phyloP scores from a whole-genome alignment of 1,139 yeast genomes.

The Candida freyschussii region DNA sequence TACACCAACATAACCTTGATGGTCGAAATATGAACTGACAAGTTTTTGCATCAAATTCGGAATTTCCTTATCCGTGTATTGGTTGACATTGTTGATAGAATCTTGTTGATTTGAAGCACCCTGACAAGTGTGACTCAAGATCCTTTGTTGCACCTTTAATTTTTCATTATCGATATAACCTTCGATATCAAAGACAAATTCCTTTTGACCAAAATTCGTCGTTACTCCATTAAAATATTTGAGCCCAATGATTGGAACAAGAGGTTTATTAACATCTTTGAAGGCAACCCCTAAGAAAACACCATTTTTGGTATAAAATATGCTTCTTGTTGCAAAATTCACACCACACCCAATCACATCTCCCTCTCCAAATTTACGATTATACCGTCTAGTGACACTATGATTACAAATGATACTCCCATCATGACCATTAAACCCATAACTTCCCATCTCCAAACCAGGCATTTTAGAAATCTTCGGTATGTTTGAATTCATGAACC shows the following conservation, averaged over 20 bases:
- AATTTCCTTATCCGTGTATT: conserved; percentile 31
- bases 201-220: conserved; percentile 68
- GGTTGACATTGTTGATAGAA: conserved; percentile 9
- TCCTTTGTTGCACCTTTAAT: conserved; percentile 24
- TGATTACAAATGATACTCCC: conserved; percentile 46
- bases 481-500: conserved; percentile 30
- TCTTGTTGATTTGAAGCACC: conserved; percentile 3
- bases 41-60: conserved; percentile 47
- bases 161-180: conserved; percentile 52
- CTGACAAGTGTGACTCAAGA: conserved; percentile 19
- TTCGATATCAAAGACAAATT: conserved; percentile 68
- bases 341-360: conserved; percentile 86
- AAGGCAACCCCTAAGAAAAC: conserved; percentile 52
- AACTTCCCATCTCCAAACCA: conserved; percentile 45
- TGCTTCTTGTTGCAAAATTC: conserved; percentile 55
- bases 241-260: conserved; percentile 49
- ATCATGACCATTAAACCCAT: conserved; percentile 57
- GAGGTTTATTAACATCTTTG: conserved; percentile 33
- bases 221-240: conserved; percentile 44
- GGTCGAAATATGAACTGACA: conserved; percentile 64
- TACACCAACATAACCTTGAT: conserved; percentile 69
- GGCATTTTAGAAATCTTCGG: conserved; percentile 20
- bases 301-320: conserved; percentile 84
- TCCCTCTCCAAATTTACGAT: conserved; percentile 44
- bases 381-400: conserved; percentile 32